Percentiles rank a stretch among this genome's conserved stretches.
phyloP scores from a whole-genome alignment of 2,329 filamentous ascomycete species.

The Talaromyces sp. region DNA sequence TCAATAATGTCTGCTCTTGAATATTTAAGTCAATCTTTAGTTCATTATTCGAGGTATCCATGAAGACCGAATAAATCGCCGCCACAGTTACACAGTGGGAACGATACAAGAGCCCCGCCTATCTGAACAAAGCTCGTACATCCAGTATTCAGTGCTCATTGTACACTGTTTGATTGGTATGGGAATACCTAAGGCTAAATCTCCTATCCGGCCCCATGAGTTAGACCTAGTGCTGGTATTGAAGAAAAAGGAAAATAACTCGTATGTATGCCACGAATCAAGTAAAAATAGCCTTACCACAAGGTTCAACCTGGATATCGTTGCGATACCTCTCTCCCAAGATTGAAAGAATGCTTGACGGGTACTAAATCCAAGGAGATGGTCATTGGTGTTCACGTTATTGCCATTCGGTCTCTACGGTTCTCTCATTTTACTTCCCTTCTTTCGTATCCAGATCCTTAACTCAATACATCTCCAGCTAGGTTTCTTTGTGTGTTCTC shows the following conservation, averaged over 20 bases:
- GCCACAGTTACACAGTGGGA: background rate
- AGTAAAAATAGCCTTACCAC: background rate
- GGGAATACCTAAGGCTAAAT: background rate
- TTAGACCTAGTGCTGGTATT: background rate
- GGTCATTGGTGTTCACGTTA: background rate
- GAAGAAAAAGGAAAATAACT: background rate
- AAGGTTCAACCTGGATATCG: background rate
- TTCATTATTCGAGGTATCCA: background rate
- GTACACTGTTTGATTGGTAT: background rate
- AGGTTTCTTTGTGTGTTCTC: background rate
- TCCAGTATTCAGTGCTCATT: background rate
- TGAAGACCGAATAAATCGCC: background rate
- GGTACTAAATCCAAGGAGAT: background rate
- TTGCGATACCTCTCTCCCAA: background rate
- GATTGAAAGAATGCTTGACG: background rate
- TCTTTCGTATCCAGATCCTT: background rate
- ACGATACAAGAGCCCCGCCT: background rate
- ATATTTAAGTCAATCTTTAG: background rate
- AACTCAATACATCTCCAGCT: background rate
- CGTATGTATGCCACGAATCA: background rate
- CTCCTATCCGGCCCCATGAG: background rate
- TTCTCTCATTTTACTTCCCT: background rate
- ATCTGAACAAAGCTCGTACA: background rate
- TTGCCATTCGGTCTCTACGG: background rate
- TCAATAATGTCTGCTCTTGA: background rate